These are phyloP conservation scores for Leucoagaricus sp. DNA, from an alignment of 1,284 basidiomycete species.

Conservation along the genomic window DNA sequence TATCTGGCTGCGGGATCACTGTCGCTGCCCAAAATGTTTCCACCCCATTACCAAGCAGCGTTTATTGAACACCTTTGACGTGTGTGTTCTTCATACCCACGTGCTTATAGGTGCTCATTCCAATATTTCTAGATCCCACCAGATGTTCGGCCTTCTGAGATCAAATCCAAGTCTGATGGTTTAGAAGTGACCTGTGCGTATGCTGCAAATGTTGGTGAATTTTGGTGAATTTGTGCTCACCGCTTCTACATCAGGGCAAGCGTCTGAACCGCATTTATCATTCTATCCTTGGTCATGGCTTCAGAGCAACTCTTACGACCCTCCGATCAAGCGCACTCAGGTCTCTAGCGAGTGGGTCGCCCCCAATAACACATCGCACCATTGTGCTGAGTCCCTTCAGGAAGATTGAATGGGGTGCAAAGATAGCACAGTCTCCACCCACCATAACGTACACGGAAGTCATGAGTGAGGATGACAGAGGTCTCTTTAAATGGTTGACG, in stretches of 20 bases:
- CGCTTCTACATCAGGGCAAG: conserved; percentile 46
- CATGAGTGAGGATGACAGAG: conserved; percentile 67
- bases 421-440: conserved; percentile 78
- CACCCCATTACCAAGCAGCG: conserved; percentile 92
- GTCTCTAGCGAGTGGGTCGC: conserved; percentile 43
- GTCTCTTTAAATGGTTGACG: conserved; percentile 80
- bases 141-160: conserved; percentile 68
- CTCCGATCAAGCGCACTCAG: conserved; percentile 37
- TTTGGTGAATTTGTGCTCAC: background rate
- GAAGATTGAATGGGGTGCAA: conserved; percentile 80
- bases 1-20: conserved; percentile 69
- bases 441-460: conserved; percentile 75
- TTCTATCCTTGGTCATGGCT: conserved; percentile 90
- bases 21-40: conserved; percentile 86
- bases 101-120: conserved; percentile 2
- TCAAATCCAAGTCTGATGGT: conserved; percentile 64
- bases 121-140: conserved; percentile 63
- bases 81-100: conserved; percentile 30
- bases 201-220: background rate
- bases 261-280: conserved; percentile 66
- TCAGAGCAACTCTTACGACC: conserved; percentile 73
- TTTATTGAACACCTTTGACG: conserved; percentile 83
- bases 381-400: conserved; percentile 38
- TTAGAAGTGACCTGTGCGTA: conserved; percentile 68
- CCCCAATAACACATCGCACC: conserved; percentile 6